A percentile compares a stretch with the other conserved stretches of the same genome.
These are phyloP conservation scores for Mortierella sp. DNA, from an alignment of 371 early-diverging fungal species.

Conservation along the genomic window DNA sequence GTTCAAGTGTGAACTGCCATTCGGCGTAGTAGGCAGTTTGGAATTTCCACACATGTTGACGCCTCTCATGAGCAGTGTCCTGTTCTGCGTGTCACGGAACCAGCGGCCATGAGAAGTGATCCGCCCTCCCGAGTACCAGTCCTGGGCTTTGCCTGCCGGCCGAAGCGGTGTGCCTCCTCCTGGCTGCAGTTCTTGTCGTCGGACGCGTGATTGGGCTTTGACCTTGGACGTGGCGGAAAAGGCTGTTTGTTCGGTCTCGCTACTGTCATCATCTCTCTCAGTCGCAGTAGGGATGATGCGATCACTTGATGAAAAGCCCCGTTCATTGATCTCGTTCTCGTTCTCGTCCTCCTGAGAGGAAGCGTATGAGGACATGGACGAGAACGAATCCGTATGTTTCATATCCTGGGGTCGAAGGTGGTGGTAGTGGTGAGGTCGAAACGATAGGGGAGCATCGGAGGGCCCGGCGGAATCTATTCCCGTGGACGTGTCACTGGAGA, in stretches of 20 bases:
- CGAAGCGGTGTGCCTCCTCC: conserved; percentile 21
- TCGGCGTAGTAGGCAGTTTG: conserved; percentile 71
- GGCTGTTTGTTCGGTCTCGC: not conserved
- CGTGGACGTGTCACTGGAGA: too few species aligned
- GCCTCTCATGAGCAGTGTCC: conserved; percentile 68
- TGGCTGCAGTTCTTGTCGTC: conserved; percentile 8
- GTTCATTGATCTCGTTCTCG: conserved; percentile 2
- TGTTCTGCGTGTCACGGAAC: conserved; percentile 66
- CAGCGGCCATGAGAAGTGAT: conserved; percentile 56
- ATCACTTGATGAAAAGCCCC: conserved; percentile 2
- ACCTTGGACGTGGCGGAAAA: too few species aligned
- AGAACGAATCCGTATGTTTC: conserved; percentile 31
- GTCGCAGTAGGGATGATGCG: not conserved
- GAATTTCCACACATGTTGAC: conserved; percentile 76
- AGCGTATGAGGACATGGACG: conserved; percentile 49
- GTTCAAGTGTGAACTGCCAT: conserved; percentile 64
- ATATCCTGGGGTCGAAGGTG: conserved; percentile 38
- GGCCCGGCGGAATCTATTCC: too few species aligned
- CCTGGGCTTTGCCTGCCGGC: conserved; percentile 50
- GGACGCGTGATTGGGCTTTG: not conserved
- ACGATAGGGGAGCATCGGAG: too few species aligned
- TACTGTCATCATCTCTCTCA: not conserved
- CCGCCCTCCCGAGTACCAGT: conserved; percentile 52
- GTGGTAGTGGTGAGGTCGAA: conserved; percentile 24
- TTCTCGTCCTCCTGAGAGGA: conserved; percentile 29